These are phyloP conservation scores for Gnomoniopsis smithogilvyi DNA, from an alignment of 2,329 filamentous ascomycete genomes.

Conservation along the genomic window DNA sequence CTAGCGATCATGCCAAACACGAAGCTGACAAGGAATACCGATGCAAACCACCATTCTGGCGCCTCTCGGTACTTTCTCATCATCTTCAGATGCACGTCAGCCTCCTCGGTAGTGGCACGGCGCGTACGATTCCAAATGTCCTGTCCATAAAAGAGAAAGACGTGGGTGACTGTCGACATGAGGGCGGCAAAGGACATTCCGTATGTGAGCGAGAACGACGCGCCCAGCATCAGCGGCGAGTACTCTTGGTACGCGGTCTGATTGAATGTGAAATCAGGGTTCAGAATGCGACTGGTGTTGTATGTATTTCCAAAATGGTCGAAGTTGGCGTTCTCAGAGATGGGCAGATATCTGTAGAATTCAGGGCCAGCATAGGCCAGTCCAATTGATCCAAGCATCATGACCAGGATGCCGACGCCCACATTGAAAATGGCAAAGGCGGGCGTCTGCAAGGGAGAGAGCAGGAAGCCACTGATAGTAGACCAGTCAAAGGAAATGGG, in stretches of 20 bases:
- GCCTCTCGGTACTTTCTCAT: conserved; percentile 55
- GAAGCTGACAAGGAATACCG: conserved; percentile 45
- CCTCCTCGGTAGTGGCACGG: conserved; percentile 35
- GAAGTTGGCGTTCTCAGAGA: conserved; percentile 50
- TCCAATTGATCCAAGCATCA: conserved; percentile 36
- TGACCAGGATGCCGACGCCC: conserved; percentile 49
- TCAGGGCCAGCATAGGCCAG: conserved; percentile 46
- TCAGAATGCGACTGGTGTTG: conserved; percentile 43
- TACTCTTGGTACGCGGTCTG: conserved; percentile 40
- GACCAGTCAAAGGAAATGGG: conserved; percentile 59
- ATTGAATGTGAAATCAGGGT: conserved; percentile 40
- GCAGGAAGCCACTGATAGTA: conserved; percentile 50
- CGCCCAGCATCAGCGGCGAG: conserved; percentile 49
- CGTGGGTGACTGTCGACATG: conserved; percentile 49
- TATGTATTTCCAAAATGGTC: conserved; percentile 46
- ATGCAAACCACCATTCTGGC: conserved; percentile 56
- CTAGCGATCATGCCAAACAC: conserved; percentile 40
- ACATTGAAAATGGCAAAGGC: conserved; percentile 61
- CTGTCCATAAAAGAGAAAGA: conserved; percentile 47
- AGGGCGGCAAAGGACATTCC: conserved; percentile 56
- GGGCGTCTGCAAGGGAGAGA: conserved; percentile 56
- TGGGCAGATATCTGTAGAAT: conserved; percentile 43
- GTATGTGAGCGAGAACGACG: conserved; percentile 53
- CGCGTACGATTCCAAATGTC: conserved; percentile 23
- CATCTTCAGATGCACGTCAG: conserved; percentile 50